A percentile compares a stretch with the other conserved stretches of the same genome.
Conservation (phyloP, 2,329 filamentous ascomycete species). For the Teratosphaeria gauchensis region DNA sequence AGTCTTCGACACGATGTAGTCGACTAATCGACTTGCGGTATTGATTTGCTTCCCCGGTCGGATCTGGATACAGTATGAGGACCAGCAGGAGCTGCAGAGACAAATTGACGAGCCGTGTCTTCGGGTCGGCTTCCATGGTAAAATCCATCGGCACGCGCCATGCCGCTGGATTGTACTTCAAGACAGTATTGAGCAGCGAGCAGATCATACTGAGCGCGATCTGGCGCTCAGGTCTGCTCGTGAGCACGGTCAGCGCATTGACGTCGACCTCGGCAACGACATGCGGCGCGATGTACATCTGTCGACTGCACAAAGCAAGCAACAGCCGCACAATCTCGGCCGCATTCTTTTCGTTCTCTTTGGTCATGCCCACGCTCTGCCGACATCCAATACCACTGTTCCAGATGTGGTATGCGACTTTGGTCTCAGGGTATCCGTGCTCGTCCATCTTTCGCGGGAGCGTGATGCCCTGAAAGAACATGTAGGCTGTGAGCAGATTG, state of each 20-base stretch:
- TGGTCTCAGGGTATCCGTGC: slow-evolving; percentile 15
- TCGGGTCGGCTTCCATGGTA: slow-evolving; percentile 65
- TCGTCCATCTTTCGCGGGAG: slow-evolving; percentile 45
- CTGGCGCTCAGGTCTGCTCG: slow-evolving; percentile 81
- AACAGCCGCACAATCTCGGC: slow-evolving; percentile 82
- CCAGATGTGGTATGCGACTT: slow-evolving; percentile 92
- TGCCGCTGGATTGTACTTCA: slow-evolving; percentile 84
- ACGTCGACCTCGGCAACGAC: slow-evolving; percentile 74
- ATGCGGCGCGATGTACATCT: slow-evolving; percentile 80
- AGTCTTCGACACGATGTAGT: slow-evolving; percentile 86
- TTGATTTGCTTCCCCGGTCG: slow-evolving; percentile 58
- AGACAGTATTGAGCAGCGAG: slow-evolving; percentile 82
- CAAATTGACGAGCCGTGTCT: slow-evolving; percentile 84
- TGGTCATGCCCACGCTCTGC: slow-evolving; percentile 74
- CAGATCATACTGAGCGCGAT: slow-evolving; percentile 82
- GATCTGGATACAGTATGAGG: slow-evolving; percentile 21
- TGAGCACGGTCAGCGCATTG: slow-evolving; percentile 77
- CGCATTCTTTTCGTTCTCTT: slow-evolving; percentile 86
- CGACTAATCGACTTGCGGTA: slow-evolving; percentile 88
- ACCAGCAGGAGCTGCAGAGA: slow-evolving; percentile 84
- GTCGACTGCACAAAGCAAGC: slow-evolving; percentile 76
- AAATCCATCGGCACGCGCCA: slow-evolving; percentile 89
- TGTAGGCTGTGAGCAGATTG: slow-evolving; percentile 75
- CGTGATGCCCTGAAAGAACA: slow-evolving; percentile 88
- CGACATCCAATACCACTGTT: slow-evolving; percentile 96